Evolutionary conservation across 2,329 filamentous ascomycete species (phyloP), one percentile per base, ranked within the genome.

Genomic region (Colletotrichum sublineola): DNA sequence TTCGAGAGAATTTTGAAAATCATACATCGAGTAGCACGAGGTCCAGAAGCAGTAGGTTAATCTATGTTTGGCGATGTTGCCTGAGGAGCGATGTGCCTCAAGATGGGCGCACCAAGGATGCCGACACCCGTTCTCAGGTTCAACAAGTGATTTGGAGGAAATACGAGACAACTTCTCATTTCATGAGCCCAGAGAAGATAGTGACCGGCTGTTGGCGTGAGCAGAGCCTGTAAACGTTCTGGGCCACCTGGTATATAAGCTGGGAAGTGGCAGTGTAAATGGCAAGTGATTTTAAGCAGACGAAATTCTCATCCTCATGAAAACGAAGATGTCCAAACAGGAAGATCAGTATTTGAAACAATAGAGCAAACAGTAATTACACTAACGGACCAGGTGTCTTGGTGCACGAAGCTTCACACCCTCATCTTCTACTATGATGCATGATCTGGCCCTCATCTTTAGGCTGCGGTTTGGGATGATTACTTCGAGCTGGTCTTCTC

Each of bases 71-170:
- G 53, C 3, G 33, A 36, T 31, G n/a, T 12, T 58, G 12, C 53
- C 7, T 5, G 36, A 38, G 48, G 29, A 36, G 67, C 67, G 67
- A 61, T 69, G 53, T 69, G 67, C 53, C 61, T 36, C 33, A 58
- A 1, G 14, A 38, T 29, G 36, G 67, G 65, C 33, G 29, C n/a
- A 69, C 62, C 53, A 14, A 50, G 5, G 36, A 69, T 44, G 67
- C 56, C 46, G 67, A 58, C 53, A 69, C 36, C 67, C 67, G 67
- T 64, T n/a, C n/a, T 20, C n/a, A 1, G 31, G 14, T 52, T 40
- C 60, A 40, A 31, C 60, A 63, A 38, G 33, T 3, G 24, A 29
- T 20, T 31, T n/a, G 46, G 33, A 29, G 5, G 9, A 5, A 14
- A 18, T 2, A 40, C 15, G 14, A 31, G 33, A 40, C 31, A 15